phyloP scores from a whole-genome alignment of 2,329 filamentous ascomycete genomes.

The Thermomyces lanuginosus region DNA sequence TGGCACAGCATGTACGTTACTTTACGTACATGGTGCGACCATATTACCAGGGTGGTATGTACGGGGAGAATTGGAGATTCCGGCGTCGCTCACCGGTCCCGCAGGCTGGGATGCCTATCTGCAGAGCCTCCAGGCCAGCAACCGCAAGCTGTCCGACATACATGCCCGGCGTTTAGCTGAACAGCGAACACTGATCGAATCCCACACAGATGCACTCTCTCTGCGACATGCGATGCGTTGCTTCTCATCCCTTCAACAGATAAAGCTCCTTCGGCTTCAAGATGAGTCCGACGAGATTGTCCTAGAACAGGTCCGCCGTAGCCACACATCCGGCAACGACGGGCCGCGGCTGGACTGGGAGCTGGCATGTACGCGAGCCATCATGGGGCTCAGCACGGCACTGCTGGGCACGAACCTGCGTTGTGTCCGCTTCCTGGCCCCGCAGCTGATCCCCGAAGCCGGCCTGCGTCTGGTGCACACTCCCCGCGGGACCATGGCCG shows the following conservation, averaged over 20 bases:
- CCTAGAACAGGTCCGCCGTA: conserved; percentile 35
- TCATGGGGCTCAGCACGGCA: conserved; percentile 41
- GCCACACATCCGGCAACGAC: conserved; percentile 27
- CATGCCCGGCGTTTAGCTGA: conserved; percentile 20
- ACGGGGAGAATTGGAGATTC: not conserved
- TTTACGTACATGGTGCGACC: conserved; percentile 27
- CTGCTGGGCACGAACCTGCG: conserved; percentile 40
- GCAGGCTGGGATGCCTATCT: conserved; percentile 17
- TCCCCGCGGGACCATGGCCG: conserved; percentile 32
- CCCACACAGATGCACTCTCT: conserved; percentile 35
- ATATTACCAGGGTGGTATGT: conserved; percentile 24
- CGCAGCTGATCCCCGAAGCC: conserved; percentile 45
- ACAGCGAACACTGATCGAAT: conserved; percentile 32
- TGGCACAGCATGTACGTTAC: conserved; percentile 21
- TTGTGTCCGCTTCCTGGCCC: conserved; percentile 44
- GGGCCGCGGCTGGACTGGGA: conserved; percentile 43
- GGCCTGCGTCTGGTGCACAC: conserved; percentile 35
- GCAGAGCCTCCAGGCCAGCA: conserved; percentile 8
- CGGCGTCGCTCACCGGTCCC: not conserved
- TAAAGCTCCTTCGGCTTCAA: conserved; percentile 47
- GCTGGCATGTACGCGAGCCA: conserved; percentile 45
- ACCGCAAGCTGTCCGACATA: conserved; percentile 12
- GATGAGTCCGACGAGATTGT: conserved; percentile 42
- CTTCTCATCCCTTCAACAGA: conserved; percentile 46
- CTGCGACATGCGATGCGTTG: conserved; percentile 39